These are phyloP conservation scores for Fistulinella staudtii DNA, from an alignment of 1,284 basidiomycete species.

Conservation along the genomic window DNA sequence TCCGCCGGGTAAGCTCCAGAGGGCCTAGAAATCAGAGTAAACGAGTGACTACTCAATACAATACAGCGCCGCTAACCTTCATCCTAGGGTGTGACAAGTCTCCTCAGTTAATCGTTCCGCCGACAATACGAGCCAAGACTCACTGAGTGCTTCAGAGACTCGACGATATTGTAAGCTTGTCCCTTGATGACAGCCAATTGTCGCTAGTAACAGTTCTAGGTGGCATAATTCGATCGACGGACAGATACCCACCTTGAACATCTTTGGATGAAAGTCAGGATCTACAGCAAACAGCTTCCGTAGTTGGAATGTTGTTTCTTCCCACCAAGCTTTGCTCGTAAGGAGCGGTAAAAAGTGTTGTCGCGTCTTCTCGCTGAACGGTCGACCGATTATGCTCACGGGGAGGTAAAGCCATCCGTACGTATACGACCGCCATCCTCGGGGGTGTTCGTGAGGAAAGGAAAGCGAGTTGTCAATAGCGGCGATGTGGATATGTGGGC, in stretches of 20 bases:
- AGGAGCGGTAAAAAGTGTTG: conserved; percentile 80
- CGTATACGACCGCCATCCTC: conserved; percentile 86
- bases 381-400: conserved; percentile 78
- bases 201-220: conserved; percentile 42
- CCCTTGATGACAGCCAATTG: conserved; percentile 91
- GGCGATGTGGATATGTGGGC: conserved; percentile 73
- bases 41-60: conserved; percentile 40
- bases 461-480: conserved; percentile 93
- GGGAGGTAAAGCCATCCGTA: conserved; percentile 92
- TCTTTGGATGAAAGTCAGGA: conserved; percentile 81
- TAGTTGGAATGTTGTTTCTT: conserved; percentile 77
- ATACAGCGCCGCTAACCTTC: conserved; percentile 40
- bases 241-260: conserved; percentile 60
- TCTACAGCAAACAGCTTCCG: conserved; percentile 77
- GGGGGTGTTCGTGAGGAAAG: conserved; percentile 86
- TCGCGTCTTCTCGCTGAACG: conserved; percentile 80
- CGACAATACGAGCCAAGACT: conserved; percentile 13
- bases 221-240: conserved; percentile 1
- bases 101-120: conserved; percentile 1
- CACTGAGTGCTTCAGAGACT: conserved; percentile 72
- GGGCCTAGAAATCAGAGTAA: conserved; percentile 57
- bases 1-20: conserved; percentile 76
- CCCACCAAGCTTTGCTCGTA: conserved; percentile 86
- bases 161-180: conserved; percentile 87
- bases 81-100: conserved; percentile 17